phyloP scores from a whole-genome alignment of 1,284 basidiomycete species.

The Sparassis latifolia region DNA sequence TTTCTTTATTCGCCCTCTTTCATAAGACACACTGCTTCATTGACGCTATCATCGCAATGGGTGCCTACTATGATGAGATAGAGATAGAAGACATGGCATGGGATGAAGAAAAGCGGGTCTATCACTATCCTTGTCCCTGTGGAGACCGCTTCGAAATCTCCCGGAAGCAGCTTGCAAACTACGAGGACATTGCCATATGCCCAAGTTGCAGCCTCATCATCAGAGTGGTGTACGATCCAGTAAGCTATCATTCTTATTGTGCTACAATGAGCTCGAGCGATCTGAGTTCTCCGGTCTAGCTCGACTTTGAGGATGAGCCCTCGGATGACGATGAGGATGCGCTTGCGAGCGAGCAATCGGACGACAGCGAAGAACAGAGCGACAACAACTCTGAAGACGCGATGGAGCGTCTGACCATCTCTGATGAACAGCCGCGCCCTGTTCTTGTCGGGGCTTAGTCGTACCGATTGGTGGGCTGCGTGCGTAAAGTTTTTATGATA shows the following conservation, averaged over 20 bases:
- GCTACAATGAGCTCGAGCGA: neutral
- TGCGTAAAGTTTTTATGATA: neutral
- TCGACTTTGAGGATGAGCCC: conserved; percentile 67
- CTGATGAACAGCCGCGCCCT: conserved; percentile 23
- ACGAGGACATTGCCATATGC: conserved; percentile 95
- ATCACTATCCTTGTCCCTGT: conserved; percentile 97
- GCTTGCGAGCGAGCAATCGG: conserved; percentile 24
- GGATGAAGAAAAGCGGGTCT: conserved; percentile 80
- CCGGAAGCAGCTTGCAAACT: conserved; percentile 79
- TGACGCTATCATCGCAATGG: conserved; percentile 39
- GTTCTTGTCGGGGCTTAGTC: conserved; percentile 22
- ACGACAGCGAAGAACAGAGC: conserved; percentile 30
- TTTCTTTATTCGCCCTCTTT: no score
- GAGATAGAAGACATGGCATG: conserved; percentile 96
- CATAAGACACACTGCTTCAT: neutral
- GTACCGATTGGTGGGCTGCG: neutral
- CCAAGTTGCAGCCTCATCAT: conserved; percentile 95
- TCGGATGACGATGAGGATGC: conserved; percentile 40
- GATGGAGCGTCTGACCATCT: conserved; percentile 53
- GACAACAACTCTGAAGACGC: conserved; percentile 56
- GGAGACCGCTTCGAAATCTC: conserved; percentile 98
- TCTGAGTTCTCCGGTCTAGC: conserved; percentile 30
- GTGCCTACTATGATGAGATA: conserved; percentile 85
- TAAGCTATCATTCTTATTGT: conserved; percentile 36
- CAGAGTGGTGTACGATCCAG: conserved; percentile 92